Percentiles rank a stretch among this genome's conserved stretches.
Evolutionary conservation across 352 stramenopile species (phyloP).

Genomic region (Pythium rishiriense): DNA sequence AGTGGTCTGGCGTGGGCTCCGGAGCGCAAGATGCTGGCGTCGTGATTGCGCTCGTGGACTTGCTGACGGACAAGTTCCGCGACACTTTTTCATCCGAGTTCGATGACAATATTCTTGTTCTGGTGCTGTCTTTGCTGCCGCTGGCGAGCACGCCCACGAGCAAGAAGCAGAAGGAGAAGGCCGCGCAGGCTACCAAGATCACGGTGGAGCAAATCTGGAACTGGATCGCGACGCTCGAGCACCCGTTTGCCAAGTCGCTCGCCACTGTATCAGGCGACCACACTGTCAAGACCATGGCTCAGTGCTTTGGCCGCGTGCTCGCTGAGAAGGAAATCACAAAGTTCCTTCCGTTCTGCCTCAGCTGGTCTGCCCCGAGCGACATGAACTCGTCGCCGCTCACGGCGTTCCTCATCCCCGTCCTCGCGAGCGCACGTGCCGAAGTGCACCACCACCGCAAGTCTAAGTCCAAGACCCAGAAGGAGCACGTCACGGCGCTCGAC

Average conservation of each 20-base stretch:
- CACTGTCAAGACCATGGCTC: conserved; percentile 30
- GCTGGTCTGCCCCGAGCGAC: conserved; percentile 57
- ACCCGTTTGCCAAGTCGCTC: conserved; percentile 46
- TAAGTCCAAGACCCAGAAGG: conserved; percentile 41
- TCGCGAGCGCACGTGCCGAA: conserved; percentile 42
- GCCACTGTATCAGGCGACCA: not conserved
- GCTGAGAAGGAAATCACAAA: conserved; percentile 32
- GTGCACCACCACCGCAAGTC: conserved; percentile 33
- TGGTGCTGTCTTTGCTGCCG: conserved; percentile 56
- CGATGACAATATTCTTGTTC: conserved; percentile 60
- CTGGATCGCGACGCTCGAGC: conserved; percentile 51
- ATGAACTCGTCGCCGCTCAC: conserved; percentile 49
- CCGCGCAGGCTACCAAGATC: not conserved
- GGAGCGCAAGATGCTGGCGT: conserved; percentile 22
- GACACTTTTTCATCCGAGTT: conserved; percentile 24
- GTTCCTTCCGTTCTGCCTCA: conserved; percentile 60
- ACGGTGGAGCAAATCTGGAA: conserved; percentile 39
- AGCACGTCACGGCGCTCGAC: conserved; percentile 43
- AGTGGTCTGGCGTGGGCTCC: conserved; percentile 38
- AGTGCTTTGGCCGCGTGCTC: conserved; percentile 47
- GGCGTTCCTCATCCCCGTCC: conserved; percentile 57
- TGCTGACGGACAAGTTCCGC: conserved; percentile 56
- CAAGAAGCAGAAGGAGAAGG: conserved; percentile 26
- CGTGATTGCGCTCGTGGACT: conserved; percentile 48
- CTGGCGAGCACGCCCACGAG: conserved; percentile 14